Evolutionary conservation across 306 rosid species (phyloP).

Genomic region (peach (Prunus persica)): DNA sequence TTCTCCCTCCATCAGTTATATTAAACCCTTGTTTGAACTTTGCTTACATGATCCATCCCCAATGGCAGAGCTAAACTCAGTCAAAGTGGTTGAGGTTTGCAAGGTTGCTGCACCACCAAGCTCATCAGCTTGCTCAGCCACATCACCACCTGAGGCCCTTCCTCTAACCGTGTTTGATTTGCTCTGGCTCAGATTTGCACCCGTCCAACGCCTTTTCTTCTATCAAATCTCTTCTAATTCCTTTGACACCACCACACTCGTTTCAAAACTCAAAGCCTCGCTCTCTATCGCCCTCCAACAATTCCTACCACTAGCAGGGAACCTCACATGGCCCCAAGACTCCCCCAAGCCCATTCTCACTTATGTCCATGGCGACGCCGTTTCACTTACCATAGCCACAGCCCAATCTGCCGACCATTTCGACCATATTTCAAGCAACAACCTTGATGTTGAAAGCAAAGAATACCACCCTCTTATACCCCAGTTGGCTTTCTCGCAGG

Average conservation of each 20-base stretch:
- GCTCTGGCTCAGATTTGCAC: background rate
- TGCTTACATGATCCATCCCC: background rate
- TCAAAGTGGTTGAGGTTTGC: background rate
- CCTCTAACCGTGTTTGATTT: background rate
- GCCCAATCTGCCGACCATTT: conserved; percentile 27
- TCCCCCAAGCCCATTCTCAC: background rate
- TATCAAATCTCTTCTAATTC: conserved; percentile 10
- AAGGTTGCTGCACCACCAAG: background rate
- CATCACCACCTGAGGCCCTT: background rate
- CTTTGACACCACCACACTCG: conserved; percentile 21
- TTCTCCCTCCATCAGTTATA: too few species aligned
- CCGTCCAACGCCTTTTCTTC: conserved; percentile 20
- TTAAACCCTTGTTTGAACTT: too few species aligned
- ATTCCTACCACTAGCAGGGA: conserved; percentile 53
- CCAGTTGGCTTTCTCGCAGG: conserved; percentile 6
- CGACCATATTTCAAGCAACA: conserved; percentile 9
- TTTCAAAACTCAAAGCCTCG: conserved; percentile 40
- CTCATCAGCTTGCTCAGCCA: background rate
- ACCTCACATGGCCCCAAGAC: conserved; percentile 36
- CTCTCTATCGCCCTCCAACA: conserved; percentile 52
- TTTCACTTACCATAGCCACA: conserved; percentile 28
- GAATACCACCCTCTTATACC: conserved; percentile 36
- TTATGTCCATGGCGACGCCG: conserved; percentile 28
- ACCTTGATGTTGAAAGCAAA: background rate
- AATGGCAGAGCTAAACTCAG: background rate